Evolutionary conservation across 2,329 filamentous ascomycete genomes (phyloP).

Genomic region (Verticillium tricorpus): DNA sequence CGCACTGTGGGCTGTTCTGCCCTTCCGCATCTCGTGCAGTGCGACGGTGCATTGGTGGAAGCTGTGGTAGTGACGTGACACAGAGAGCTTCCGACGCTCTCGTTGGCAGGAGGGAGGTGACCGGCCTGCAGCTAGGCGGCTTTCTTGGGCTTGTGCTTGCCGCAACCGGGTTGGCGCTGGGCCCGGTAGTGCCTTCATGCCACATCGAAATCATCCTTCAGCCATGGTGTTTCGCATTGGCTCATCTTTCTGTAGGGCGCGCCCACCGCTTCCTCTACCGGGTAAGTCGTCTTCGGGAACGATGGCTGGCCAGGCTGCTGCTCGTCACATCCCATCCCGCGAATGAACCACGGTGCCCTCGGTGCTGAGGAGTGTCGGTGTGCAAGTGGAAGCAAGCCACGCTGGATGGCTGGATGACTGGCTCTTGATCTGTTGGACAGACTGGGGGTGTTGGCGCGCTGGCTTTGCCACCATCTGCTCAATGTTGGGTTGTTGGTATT

Average conservation of each 20-base stretch:
- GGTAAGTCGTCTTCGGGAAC: too few relatives aligned
- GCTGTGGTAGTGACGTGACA: background rate
- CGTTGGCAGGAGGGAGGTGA: background rate
- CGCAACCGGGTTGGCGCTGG: background rate
- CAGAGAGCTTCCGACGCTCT: background rate
- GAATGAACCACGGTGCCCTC: too few relatives aligned
- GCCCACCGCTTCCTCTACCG: background rate
- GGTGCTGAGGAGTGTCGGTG: too few relatives aligned
- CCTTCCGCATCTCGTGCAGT: background rate
- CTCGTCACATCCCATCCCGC: too few relatives aligned
- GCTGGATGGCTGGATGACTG: too few relatives aligned
- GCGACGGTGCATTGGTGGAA: background rate
- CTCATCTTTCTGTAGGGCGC: background rate
- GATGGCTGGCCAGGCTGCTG: too few relatives aligned
- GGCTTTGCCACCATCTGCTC: too few relatives aligned
- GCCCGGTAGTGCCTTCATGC: background rate
- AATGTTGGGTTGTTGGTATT: too few relatives aligned
- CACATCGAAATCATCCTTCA: background rate
- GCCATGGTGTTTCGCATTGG: background rate
- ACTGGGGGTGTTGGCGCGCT: too few relatives aligned
- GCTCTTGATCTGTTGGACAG: too few relatives aligned
- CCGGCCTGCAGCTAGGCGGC: background rate
- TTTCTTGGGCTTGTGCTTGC: background rate
- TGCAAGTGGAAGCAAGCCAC: too few relatives aligned
- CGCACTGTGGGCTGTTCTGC: background rate